A percentile compares a stretch with the other conserved stretches of the same genome.
These are phyloP conservation scores for Kluyveromyces wickerhamii DNA, from an alignment of 805 yeast genomes.

Conservation along the genomic window DNA sequence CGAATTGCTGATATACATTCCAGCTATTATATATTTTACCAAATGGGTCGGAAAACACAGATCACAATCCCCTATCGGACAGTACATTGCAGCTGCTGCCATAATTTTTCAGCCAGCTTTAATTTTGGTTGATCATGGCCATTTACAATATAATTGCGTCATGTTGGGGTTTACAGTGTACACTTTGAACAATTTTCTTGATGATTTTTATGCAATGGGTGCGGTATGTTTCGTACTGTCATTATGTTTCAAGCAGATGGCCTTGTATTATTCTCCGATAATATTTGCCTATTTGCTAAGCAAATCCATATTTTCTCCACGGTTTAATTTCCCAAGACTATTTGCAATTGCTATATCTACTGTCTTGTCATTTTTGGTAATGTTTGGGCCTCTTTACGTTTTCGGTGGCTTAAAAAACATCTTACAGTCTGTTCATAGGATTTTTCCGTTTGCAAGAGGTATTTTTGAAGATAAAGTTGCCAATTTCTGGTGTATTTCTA, in stretches of 20 bases:
- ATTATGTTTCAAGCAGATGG: constrained; percentile 89
- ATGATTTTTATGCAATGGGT: constrained; percentile 57
- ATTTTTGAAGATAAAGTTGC: constrained; percentile 96
- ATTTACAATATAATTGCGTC: constrained; percentile 89
- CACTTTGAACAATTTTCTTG: constrained; percentile 56
- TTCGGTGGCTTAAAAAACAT: constrained; percentile 33
- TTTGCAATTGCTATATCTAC: constrained; percentile 59
- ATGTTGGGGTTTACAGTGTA: constrained; percentile 82
- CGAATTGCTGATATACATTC: constrained; percentile 67
- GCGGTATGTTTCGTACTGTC: constrained; percentile 72
- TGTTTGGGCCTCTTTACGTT: constrained; percentile 55
- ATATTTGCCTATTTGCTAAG: constrained; percentile 76
- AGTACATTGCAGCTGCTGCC: constrained; percentile 65
- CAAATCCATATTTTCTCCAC: constrained; percentile 31
- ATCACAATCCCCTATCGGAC: constrained; percentile 59
- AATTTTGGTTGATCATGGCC: constrained; percentile 89
- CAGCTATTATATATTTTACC: constrained; percentile 68
- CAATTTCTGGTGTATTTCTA: constrained; percentile 95
- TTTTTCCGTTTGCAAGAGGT: constrained; percentile 90
- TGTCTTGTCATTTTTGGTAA: constrained; percentile 39
- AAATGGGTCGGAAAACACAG: constrained; percentile 60
- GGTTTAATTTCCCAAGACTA: constrained; percentile 50
- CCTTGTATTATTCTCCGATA: constrained; percentile 84
- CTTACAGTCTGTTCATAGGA: constrained; percentile 53
- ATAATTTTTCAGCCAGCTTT: constrained; percentile 81